phyloP scores from a whole-genome alignment of 179 eudicot species.

The Sideroxylon spinosum region DNA sequence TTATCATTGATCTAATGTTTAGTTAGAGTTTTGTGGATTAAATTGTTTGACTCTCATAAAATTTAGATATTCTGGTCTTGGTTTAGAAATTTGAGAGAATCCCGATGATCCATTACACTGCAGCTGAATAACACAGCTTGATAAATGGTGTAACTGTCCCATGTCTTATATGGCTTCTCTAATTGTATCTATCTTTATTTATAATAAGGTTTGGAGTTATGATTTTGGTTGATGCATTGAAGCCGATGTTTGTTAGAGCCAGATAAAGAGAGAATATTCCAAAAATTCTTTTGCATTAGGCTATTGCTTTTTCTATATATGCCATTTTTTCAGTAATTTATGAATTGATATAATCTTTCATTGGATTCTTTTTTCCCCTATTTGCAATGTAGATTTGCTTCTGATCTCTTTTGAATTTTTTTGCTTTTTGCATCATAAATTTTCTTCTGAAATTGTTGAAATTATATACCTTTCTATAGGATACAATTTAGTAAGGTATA shows the following conservation, averaged over 20 bases:
- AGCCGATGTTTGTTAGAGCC: too few relatives aligned
- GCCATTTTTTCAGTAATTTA: background rate
- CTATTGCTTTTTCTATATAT: background rate
- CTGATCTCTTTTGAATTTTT: background rate
- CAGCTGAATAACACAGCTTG: background rate
- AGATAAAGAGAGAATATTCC: too few relatives aligned
- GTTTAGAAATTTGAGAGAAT: background rate
- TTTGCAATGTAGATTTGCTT: background rate
- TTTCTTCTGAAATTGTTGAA: slow-evolving; percentile 1
- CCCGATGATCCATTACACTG: background rate
- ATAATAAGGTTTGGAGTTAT: too few relatives aligned
- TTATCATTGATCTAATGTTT: background rate
- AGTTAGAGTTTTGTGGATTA: background rate
- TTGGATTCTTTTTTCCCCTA: background rate
- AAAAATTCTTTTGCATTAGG: background rate
- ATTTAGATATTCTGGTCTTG: slow-evolving; percentile 2
- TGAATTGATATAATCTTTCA: background rate
- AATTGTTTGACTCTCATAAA: background rate
- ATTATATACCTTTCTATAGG: background rate
- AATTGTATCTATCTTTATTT: too few relatives aligned
- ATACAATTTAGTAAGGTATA: background rate
- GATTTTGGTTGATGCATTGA: too few relatives aligned
- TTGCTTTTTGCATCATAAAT: background rate
- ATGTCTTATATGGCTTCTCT: too few relatives aligned
- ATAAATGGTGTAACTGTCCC: too few relatives aligned